Base-by-base conservation (phyloP, 78 protist genomes). In the Speleostelium caveatum region DNA sequence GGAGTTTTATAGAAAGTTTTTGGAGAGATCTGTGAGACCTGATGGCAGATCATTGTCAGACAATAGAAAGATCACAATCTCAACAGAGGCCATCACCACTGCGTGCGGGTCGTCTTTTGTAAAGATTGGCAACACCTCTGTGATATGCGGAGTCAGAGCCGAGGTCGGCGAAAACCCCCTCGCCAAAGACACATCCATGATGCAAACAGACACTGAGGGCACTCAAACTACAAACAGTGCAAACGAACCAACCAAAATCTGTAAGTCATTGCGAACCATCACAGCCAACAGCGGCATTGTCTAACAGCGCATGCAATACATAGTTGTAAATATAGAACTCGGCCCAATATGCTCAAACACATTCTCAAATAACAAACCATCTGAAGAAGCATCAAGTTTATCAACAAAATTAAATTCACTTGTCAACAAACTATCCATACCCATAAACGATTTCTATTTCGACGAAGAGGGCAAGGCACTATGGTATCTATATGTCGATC, bases 291-390 rank as follows among this genome's bases (percentile, higher is more conserved):
- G 7, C 10, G 55, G 10, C 55, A 14, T 45, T 14, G n/a, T 45
- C 7, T 45, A 45, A 45, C 62, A 14, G 7, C 14, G 14, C n/a
- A 21, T n/a, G n/a, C n/a, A 28, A 30, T n/a, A 5, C 30, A 61
- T 7, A 87, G 93, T 87, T 87, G 85, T 87, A 76, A 87, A 87
- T 66, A 36, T 87, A n/a, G 94, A 87, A 71, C 24, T 87, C n/a
- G 86, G 88, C 59, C 94, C 94, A 45, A 73, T 87, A n/a, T 87
- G 94, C 45, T 87, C 94, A 49, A 73, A 72, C 55, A 59, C 55
- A 60, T 87, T 75, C 28, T 68, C 83, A 55, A 69, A 86, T 12
- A 77, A 51, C 3, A 87, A 87, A 67, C 94, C 94, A 38, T 73
- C 94, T 35, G 94, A 87, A 42, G 60, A 75, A 7, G 94, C 94